Conservation (phyloP, 1,284 basidiomycete genomes). For the Cryptococcus sp. region DNA sequence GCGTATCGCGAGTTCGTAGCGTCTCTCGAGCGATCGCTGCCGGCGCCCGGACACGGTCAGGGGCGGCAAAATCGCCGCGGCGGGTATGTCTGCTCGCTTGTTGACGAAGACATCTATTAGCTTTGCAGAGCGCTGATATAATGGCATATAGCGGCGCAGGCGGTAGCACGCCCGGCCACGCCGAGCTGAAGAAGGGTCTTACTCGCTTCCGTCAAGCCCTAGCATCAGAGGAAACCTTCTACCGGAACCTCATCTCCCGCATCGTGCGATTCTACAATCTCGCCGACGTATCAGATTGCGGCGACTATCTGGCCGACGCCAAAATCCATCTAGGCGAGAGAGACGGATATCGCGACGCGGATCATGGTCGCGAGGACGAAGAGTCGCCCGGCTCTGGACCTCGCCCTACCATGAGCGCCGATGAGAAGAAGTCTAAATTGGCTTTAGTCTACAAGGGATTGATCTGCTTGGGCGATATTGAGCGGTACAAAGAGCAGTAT, state of each 20-base stretch:
- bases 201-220: conserved; percentile 85
- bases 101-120: too few species aligned
- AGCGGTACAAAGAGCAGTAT: conserved; percentile 88
- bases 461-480: conserved; percentile 90
- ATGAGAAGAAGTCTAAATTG: conserved; percentile 64
- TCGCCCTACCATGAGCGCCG: conserved; percentile 35
- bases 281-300: conserved; percentile 56
- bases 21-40: conserved; percentile 60
- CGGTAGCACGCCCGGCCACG: not conserved
- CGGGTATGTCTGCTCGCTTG: not conserved
- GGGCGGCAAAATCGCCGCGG: not conserved
- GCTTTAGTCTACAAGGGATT: conserved; percentile 81
- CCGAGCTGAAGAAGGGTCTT: conserved; percentile 79
- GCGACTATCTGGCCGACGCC: conserved; percentile 4
- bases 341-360: conserved; percentile 44
- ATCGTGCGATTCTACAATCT: conserved; percentile 68
- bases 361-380: conserved; percentile 7
- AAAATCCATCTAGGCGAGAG: conserved; percentile 54
- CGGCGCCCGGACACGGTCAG: conserved; percentile 14
- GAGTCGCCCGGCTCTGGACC: conserved; percentile 25
- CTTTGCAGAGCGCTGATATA: too few species aligned
- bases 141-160: not conserved
- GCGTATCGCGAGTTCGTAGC: conserved; percentile 76
- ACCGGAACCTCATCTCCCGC: conserved; percentile 72
- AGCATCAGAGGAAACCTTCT: conserved; percentile 82